Evolutionary conservation across 371 early-diverging fungal genomes (phyloP), one percentile per base, ranked within the genome.

Genomic region (Saksenaea vasiformis): DNA sequence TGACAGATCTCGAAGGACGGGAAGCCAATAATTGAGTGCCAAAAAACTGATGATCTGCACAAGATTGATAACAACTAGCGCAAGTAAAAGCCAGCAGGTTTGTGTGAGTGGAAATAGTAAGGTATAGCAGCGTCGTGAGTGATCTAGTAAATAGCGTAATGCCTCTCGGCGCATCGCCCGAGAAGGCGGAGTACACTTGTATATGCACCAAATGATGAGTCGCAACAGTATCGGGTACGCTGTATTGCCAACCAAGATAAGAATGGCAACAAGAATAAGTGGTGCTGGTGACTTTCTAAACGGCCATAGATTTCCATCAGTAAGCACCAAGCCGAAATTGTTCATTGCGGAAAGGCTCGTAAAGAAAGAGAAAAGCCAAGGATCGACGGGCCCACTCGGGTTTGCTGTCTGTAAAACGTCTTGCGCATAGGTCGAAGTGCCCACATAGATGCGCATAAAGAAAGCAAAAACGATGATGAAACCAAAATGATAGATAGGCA

Each of bases 391-490:
- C 1, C 27, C 51, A 22, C 13, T 56, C 1, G 38, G n/a, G 53
- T 68, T 64, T n/a, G 63, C 41, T 1, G 55, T 68, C 22, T 43
- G 37, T 2, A 69, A 57, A 5, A 72, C 68, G 0, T 68, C 53
- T 55, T 71, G 68, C 5, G 74, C 79, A 62, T 69, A 76, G 14
- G 28, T 34, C 5, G 74, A 70, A 1, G 43, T 31, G 9, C 74
- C 79, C 9, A 79, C 26, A 54, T 76, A 79, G 53, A 79, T 72
- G 22, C 79, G 74, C 38, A 74, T 64, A 1, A 70, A 53, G 43
- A 79, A 72, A 10, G 64, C 66, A 56, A 66, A 79, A 5, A 44
- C 5, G 17, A 76, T 60, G 31, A 67, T 65, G 19, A 68, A 64
- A 0, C 67, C 59, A 5, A 79, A 19, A 39, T 74, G 76, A 15